Percentiles rank a stretch among this genome's conserved stretches.
Conservation (phyloP, 345 rosid genomes). For the Brassica juncea region DNA sequence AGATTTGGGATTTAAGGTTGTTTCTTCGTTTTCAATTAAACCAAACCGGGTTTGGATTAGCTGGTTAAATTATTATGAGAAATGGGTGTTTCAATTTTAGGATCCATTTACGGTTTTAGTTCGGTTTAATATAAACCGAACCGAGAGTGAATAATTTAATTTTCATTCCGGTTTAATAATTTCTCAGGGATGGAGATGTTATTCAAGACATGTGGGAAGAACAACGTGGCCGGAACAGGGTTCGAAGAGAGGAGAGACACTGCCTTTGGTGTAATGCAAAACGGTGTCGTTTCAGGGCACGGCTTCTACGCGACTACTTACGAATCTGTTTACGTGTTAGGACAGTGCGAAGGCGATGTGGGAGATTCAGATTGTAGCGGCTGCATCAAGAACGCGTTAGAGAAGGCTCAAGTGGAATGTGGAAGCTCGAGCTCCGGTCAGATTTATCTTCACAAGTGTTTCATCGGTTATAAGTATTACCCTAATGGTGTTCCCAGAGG, state of each 20-base stretch:
- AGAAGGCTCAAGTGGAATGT: constrained; percentile 90
- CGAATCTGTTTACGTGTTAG: constrained; percentile 68
- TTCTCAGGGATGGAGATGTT: constrained; percentile 76
- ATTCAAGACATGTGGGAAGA: constrained; percentile 79
- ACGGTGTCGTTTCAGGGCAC: constrained; percentile 70
- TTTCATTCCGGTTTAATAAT: constrained; percentile 8
- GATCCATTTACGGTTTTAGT: neutral
- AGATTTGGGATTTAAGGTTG: neutral
- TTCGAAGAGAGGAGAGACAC: constrained; percentile 87
- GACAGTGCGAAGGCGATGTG: constrained; percentile 93
- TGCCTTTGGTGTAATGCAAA: constrained; percentile 65
- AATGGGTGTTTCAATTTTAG: neutral
- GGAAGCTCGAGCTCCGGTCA: constrained; percentile 83
- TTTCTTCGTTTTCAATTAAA: neutral
- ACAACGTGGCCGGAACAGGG: constrained; percentile 65
- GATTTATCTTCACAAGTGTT: constrained; percentile 87
- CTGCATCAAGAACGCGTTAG: constrained; percentile 75
- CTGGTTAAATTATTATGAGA: neutral
- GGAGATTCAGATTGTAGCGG: constrained; percentile 92
- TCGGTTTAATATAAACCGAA: neutral
- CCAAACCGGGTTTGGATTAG: neutral
- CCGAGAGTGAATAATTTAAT: neutral
- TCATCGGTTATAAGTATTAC: constrained; percentile 70
- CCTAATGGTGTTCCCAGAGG: constrained; percentile 82
- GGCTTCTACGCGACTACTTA: constrained; percentile 75